These are phyloP conservation scores for Mixia osmundae DNA, from an alignment of 1,284 basidiomycete genomes.

Conservation along the genomic window DNA sequence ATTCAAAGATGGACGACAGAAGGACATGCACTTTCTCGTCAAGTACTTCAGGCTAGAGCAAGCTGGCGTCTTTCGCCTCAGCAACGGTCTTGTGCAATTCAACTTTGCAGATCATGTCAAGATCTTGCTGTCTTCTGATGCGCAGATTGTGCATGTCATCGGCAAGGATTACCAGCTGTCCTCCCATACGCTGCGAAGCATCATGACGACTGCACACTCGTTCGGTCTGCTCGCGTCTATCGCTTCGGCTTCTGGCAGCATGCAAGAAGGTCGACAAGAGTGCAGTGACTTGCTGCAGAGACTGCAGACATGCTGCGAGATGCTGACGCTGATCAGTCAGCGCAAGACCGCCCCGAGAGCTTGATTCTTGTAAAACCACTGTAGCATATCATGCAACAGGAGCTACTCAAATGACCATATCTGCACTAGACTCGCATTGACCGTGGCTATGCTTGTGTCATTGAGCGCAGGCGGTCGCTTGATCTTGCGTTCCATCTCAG, in stretches of 20 bases:
- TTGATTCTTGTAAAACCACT: no score
- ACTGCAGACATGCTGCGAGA: no score
- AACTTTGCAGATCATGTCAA: conserved; percentile 98
- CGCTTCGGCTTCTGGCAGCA: no score
- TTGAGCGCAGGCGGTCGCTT: conserved; percentile 46
- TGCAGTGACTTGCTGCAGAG: no score
- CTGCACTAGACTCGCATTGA: no score
- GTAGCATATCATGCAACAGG: no score
- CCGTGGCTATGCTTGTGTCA: no score
- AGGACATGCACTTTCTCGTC: conserved; percentile 82
- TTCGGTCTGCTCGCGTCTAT: conserved; percentile 9
- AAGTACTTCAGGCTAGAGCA: conserved; percentile 91
- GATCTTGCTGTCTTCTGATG: conserved; percentile 59
- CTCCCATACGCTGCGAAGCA: conserved; percentile 45
- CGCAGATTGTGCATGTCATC: conserved; percentile 59
- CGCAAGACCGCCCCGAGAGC: no score
- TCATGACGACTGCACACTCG: conserved; percentile 37
- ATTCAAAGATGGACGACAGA: conserved; percentile 44
- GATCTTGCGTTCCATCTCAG: conserved; percentile 54
- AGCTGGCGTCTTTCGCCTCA: conserved; percentile 87
- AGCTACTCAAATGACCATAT: no score
- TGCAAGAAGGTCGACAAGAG: no score
- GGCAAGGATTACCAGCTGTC: conserved; percentile 63
- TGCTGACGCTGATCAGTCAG: no score
- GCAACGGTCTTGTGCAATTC: conserved; percentile 70